Percentiles rank a stretch among this genome's conserved stretches.
Evolutionary conservation across 1,284 basidiomycete genomes (phyloP).

Genomic region (Hypsizygus ulmarius): DNA sequence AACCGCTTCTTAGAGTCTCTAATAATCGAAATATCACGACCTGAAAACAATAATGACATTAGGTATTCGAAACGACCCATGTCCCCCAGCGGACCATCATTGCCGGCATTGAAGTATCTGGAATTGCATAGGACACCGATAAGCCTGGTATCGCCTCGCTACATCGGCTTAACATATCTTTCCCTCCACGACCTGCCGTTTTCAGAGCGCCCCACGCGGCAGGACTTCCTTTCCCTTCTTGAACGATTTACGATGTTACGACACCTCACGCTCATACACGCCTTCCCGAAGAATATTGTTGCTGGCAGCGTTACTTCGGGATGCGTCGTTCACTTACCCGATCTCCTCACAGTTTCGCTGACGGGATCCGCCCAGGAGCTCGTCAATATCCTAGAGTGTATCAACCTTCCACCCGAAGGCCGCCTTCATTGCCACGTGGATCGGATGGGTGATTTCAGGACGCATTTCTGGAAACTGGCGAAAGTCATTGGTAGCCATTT

Average conservation of each 20-base stretch:
- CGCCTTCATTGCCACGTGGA: constrained; percentile 27
- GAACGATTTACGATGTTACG: constrained; percentile 31
- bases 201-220: constrained; percentile 32
- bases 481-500: constrained; percentile 27
- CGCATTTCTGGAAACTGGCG: constrained; percentile 27
- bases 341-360: constrained; percentile 26
- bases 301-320: constrained; percentile 17
- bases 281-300: constrained; percentile 21
- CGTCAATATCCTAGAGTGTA: constrained; percentile 28
- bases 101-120: constrained; percentile 26
- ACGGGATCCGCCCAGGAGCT: constrained; percentile 29
- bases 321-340: constrained; percentile 24
- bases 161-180: constrained; percentile 31
- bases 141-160: constrained; percentile 33
- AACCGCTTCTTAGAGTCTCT: constrained; percentile 33
- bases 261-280: constrained; percentile 29
- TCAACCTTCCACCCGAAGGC: constrained; percentile 26
- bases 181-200: constrained; percentile 34
- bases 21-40: constrained; percentile 26
- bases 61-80: constrained; percentile 20
- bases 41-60: constrained; percentile 19
- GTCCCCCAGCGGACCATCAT: constrained; percentile 10
- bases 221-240: constrained; percentile 31
- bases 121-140: constrained; percentile 35
- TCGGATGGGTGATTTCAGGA: constrained; percentile 26